phyloP scores from a whole-genome alignment of 768 basidiomycete genomes.

The Dacryopinax primogenitus region DNA sequence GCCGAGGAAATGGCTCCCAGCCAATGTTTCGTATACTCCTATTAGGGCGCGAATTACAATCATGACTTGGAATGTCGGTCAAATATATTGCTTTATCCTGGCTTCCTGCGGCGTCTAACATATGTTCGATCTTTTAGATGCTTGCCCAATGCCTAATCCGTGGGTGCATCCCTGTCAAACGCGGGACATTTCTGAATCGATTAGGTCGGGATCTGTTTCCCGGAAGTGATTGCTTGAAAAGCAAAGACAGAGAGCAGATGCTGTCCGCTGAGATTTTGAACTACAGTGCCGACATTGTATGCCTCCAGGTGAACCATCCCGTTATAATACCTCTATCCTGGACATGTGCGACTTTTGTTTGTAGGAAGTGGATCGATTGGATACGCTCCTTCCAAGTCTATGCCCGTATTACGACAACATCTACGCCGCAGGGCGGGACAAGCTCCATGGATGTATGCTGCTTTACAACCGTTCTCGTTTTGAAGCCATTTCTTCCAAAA shows the following conservation, averaged over 20 bases:
- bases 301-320: constrained; percentile 54
- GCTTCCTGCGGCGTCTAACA: not conserved
- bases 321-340: not conserved
- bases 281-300: constrained; percentile 66
- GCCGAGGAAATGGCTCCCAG: not conserved
- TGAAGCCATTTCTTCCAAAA: constrained; percentile 33
- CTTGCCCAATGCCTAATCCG: not conserved
- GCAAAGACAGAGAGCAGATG: constrained; percentile 58
- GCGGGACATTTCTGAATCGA: not conserved
- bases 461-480: constrained; percentile 50
- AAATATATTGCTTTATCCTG: constrained; percentile 35
- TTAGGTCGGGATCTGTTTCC: constrained; percentile 66
- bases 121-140: not conserved
- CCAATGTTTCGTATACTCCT: not conserved
- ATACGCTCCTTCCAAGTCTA: constrained; percentile 55
- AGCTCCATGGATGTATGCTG: constrained; percentile 79
- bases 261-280: constrained; percentile 59
- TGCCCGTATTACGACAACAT: constrained; percentile 49
- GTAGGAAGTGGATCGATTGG: constrained; percentile 79
- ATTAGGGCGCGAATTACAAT: constrained; percentile 34
- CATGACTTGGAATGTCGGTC: constrained; percentile 78
- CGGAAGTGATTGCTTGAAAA: constrained; percentile 59
- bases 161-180: not conserved
- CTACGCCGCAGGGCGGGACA: constrained; percentile 56
- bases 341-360: not conserved